phyloP scores from a whole-genome alignment of 192 early-diverging fungal species.

The Umbelopsis sp. region DNA sequence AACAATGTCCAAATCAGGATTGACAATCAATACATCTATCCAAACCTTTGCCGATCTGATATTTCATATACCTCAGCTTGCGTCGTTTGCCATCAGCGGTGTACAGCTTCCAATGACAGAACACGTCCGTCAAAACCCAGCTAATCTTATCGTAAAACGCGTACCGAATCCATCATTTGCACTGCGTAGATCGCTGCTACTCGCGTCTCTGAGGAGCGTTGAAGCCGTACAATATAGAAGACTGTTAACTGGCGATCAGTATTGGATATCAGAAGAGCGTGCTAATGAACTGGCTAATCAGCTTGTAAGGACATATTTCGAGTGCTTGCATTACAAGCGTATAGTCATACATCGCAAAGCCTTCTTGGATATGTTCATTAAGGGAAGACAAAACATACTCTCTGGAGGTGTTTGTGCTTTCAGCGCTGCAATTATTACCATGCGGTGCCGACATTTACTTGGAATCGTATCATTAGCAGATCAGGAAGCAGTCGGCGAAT shows the following conservation, averaged over 20 bases:
- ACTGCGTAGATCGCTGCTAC: not conserved
- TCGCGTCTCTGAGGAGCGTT: not conserved
- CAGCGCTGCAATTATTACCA: conserved; percentile 24
- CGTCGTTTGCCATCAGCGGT: not conserved
- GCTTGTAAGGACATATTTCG: not conserved
- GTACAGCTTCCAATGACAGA: not conserved
- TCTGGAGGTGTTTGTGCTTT: conserved; percentile 26
- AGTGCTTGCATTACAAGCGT: not conserved
- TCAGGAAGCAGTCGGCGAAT: conserved; percentile 1
- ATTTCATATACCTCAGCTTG: not conserved
- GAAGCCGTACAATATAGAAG: not conserved
- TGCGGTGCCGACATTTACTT: conserved; percentile 26
- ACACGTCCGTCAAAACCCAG: not conserved
- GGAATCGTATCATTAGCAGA: conserved; percentile 11
- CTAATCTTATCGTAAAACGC: not conserved
- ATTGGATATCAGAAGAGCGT: not conserved
- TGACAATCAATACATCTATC: conserved; percentile 12
- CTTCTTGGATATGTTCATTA: conserved; percentile 24
- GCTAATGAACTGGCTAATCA: not conserved
- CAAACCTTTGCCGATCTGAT: conserved; percentile 5
- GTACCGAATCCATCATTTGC: not conserved
- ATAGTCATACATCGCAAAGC: conserved; percentile 13
- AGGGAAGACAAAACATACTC: conserved; percentile 4
- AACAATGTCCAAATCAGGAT: not conserved
- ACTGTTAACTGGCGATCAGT: not conserved